These are phyloP conservation scores for Mycothermus thermophilus DNA, from an alignment of 495 filamentous ascomycete species.

Conservation along the genomic window DNA sequence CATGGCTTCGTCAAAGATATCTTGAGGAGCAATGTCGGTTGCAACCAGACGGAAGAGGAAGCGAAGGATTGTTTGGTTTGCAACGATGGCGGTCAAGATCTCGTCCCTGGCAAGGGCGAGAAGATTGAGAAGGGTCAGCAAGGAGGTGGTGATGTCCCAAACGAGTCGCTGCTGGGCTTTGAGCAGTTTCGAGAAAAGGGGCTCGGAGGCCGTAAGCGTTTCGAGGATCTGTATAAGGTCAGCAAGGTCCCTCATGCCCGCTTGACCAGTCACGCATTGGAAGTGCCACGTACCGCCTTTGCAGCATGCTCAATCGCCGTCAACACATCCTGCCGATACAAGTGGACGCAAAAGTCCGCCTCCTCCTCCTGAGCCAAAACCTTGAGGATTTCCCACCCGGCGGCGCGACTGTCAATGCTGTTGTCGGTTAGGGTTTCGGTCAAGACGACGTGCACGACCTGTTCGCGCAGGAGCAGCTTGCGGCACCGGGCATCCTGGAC, in stretches of 20 bases:
- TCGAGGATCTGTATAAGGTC: slow-evolving; percentile 26
- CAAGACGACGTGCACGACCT: slow-evolving; percentile 44
- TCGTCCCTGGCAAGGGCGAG: slow-evolving; percentile 41
- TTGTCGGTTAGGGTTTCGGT: slow-evolving; percentile 46
- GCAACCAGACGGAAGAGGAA: slow-evolving; percentile 38
- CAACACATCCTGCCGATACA: slow-evolving; percentile 43
- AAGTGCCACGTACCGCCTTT: slow-evolving; percentile 27
- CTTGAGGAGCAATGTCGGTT: slow-evolving; percentile 17
- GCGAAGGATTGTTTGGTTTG: slow-evolving; percentile 29
- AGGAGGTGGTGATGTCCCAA: slow-evolving; percentile 36
- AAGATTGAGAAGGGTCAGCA: slow-evolving; percentile 30
- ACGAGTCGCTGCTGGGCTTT: slow-evolving; percentile 36
- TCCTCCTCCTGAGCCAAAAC: slow-evolving; percentile 46
- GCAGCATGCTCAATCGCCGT: slow-evolving; percentile 40
- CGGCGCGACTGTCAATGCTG: slow-evolving; percentile 40
- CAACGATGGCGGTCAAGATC: slow-evolving; percentile 36
- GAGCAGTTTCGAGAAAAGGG: slow-evolving; percentile 26
- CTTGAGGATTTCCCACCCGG: slow-evolving; percentile 47
- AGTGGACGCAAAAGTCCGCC: slow-evolving; percentile 45
- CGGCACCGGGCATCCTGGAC: slow-evolving; percentile 43
- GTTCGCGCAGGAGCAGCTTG: slow-evolving; percentile 45
- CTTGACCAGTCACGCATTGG: neutral
- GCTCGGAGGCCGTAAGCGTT: slow-evolving; percentile 24
- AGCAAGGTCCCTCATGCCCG: slow-evolving; percentile 3
- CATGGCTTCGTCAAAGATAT: slow-evolving; percentile 30